phyloP scores from a whole-genome alignment of 2,329 filamentous ascomycete genomes.

The Teratosphaeria zuluensis region DNA sequence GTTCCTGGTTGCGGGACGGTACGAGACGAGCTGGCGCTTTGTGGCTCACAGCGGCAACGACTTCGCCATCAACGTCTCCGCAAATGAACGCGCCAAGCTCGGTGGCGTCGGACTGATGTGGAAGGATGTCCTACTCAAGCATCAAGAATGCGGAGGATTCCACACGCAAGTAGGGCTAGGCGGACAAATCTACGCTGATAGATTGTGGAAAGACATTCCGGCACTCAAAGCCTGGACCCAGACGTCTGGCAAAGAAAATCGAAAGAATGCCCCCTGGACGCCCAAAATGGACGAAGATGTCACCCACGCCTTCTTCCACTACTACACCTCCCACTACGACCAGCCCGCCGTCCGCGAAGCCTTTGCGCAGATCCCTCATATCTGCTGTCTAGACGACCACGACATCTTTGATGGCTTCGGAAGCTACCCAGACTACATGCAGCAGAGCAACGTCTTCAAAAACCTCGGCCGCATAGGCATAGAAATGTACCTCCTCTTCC shows the following conservation, averaged over 20 bases:
- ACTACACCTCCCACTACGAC: slow-evolving; percentile 97
- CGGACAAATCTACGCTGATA: slow-evolving; percentile 90
- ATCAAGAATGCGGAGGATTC: slow-evolving; percentile 90
- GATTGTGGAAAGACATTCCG: slow-evolving; percentile 92
- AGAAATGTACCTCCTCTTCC: slow-evolving; percentile 96
- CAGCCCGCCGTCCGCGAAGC: slow-evolving; percentile 90
- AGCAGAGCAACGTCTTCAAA: slow-evolving; percentile 94
- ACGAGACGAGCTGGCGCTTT: slow-evolving; percentile 91
- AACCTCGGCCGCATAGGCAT: slow-evolving; percentile 93
- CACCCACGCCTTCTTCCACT: slow-evolving; percentile 94
- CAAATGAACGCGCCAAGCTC: slow-evolving; percentile 73
- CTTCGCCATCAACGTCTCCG: slow-evolving; percentile 78
- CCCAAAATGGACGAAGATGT: slow-evolving; percentile 93
- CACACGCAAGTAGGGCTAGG: slow-evolving; percentile 87
- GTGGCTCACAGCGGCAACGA: slow-evolving; percentile 95
- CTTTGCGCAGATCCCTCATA: slow-evolving; percentile 92
- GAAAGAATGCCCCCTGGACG: slow-evolving; percentile 85
- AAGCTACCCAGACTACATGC: slow-evolving; percentile 97
- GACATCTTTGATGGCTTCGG: slow-evolving; percentile 98
- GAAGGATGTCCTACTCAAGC: slow-evolving; percentile 97
- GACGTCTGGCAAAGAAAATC: slow-evolving; percentile 84
- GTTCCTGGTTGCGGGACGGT: slow-evolving; percentile 82
- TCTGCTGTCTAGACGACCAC: slow-evolving; percentile 89
- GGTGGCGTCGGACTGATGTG: slow-evolving; percentile 94
- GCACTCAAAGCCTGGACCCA: slow-evolving; percentile 90